Percentiles rank a stretch among this genome's conserved stretches.
Conservation (phyloP, 2,329 filamentous ascomycete genomes). For the Microdochium paspali region DNA sequence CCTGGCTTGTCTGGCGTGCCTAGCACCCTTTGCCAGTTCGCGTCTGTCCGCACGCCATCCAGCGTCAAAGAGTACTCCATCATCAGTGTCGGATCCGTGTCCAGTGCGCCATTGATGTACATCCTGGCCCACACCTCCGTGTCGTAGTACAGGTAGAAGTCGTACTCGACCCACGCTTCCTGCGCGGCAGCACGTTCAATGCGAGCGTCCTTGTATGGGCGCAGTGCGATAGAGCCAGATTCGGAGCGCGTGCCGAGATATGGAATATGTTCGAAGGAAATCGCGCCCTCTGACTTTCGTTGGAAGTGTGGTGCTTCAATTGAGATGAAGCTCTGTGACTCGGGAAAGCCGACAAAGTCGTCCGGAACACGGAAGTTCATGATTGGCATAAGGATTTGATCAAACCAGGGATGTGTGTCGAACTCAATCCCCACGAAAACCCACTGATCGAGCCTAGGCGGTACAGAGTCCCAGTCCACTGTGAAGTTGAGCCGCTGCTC, state of each 20-base stretch:
- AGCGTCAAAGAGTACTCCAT: slow-evolving; percentile 41
- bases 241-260: slow-evolving; percentile 17
- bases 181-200: slow-evolving; percentile 6
- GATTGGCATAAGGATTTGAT: slow-evolving; percentile 20
- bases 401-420: slow-evolving; percentile 23
- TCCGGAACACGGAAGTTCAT: slow-evolving; percentile 7
- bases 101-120: slow-evolving; percentile 31
- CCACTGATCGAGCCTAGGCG: slow-evolving; percentile 17
- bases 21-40: slow-evolving; percentile 19
- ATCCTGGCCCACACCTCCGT: slow-evolving; percentile 16
- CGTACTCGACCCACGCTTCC: slow-evolving; percentile 16
- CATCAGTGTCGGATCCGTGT: slow-evolving; percentile 36
- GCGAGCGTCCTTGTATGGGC: slow-evolving; percentile 12
- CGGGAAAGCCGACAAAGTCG: slow-evolving; percentile 18
- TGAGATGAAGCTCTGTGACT: slow-evolving; percentile 21
- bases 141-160: slow-evolving; percentile 19
- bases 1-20: slow-evolving; percentile 29
- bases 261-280: slow-evolving; percentile 17
- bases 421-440: slow-evolving; percentile 22
- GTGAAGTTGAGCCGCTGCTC: slow-evolving; percentile 36
- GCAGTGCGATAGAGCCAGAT: slow-evolving; percentile 13
- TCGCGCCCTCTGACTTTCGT: slow-evolving; percentile 9
- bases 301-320: slow-evolving; percentile 21
- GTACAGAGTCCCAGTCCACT: slow-evolving; percentile 34
- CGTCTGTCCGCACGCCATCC: slow-evolving; percentile 32